Percentiles rank a stretch among this genome's conserved stretches.
Evolutionary conservation across 129 eudicot species (phyloP).

Genomic region (Pulicaria dysenterica): DNA sequence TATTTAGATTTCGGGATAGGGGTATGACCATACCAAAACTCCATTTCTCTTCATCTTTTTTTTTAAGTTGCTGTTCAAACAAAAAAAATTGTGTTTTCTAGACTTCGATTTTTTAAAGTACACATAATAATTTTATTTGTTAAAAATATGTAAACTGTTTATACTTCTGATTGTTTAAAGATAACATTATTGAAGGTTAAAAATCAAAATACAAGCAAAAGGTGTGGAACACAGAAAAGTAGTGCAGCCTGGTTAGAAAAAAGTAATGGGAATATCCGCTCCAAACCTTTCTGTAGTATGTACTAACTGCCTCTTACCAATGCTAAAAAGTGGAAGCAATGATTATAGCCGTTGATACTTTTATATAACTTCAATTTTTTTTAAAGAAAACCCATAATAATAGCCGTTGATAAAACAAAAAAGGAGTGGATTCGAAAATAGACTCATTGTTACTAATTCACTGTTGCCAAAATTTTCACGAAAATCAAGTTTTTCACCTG

Average conservation of each 20-base stretch:
- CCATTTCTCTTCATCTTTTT: too few relatives aligned
- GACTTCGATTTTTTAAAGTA: too few relatives aligned
- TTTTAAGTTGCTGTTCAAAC: too few relatives aligned
- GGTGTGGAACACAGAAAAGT: not conserved
- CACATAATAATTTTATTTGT: too few relatives aligned
- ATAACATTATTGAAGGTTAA: too few relatives aligned
- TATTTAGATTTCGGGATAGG: too few relatives aligned
- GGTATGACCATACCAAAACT: too few relatives aligned
- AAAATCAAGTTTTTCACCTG: not conserved
- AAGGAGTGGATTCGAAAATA: not conserved
- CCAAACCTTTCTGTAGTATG: not conserved
- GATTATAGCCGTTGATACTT: slow-evolving; percentile 35
- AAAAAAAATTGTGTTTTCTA: too few relatives aligned
- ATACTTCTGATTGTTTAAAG: too few relatives aligned
- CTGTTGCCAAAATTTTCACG: not conserved
- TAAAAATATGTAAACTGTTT: too few relatives aligned
- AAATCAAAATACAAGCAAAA: too few relatives aligned
- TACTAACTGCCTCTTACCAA: not conserved
- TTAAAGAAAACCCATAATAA: not conserved
- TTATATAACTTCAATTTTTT: not conserved
- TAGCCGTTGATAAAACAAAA: slow-evolving; percentile 19
- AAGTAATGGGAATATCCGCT: not conserved
- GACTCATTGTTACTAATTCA: not conserved
- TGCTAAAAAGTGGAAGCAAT: slow-evolving; percentile 23
- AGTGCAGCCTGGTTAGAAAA: not conserved